Base-by-base conservation (phyloP, 2,329 filamentous ascomycete species). In the Neofusicoccum kwambonambiense region DNA sequence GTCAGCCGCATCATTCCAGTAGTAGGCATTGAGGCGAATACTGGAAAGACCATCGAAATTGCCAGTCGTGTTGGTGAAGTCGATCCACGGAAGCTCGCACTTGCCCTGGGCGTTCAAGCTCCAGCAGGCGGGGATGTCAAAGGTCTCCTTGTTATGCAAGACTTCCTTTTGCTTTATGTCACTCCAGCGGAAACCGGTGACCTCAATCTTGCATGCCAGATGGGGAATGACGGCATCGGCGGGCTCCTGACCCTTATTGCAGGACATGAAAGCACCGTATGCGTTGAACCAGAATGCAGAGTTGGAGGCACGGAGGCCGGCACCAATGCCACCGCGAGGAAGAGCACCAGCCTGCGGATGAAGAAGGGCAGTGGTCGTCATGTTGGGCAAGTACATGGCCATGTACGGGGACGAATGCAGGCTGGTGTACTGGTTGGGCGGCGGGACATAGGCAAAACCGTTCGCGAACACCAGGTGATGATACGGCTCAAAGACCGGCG, bases 231-330 rank as follows among this genome's bases (percentile, higher is more conserved):
- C 19, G 13, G 22, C n/a, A 1, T 19, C n/a, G 2, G 4, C 5
- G 7, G 15, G 41, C n/a, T 34, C 41, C 4, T 12, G 15, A 4
- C n/a, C 74, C 42, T 81, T 78, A 50, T 81, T 78, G 68, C 83
- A 85, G 9, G 80, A 82, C 58, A 84, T 77, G 67, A 75, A 81
- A 1, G 76, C 81, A 45, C 75, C 78, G 65, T 76, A 75, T 2
- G 80, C 80, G 69, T 83, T 77, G 75, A 86, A 85, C 79, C 81
- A 84, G 75, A 81, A 85, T 9, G 78, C 77, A 11, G 76, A 70
- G 57, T 80, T 74, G 34, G 72, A 73, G 11, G 78, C 76, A 12
- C 77, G 78, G 34, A 76, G 76, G 2, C 82, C 81, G 9, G 79
- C 80, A 6, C 79, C 79, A 64, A 86, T 78, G 64, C 82, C 80